Evolutionary conservation across 257 asterid species (phyloP), one percentile per base, ranked within the genome.

Genomic region (Thymus quinquecostatus): DNA sequence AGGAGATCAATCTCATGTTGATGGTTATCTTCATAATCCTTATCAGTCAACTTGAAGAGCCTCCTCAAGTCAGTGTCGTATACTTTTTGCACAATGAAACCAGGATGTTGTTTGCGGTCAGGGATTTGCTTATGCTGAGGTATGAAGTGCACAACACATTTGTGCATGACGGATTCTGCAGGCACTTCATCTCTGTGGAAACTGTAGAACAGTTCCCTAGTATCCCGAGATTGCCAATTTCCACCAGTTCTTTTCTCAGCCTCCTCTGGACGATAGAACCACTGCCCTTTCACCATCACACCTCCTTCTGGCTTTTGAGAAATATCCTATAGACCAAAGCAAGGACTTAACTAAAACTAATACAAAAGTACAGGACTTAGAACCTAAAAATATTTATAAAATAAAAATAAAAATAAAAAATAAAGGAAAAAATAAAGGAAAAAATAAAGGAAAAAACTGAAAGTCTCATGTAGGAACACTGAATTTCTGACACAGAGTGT

Each of bases 231-330:
- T 77, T 85, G 80, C 96, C 96, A 89, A 78, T 81, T 83, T 72
- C 93, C 96, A 27, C 95, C 97, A 7, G 79, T 81, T 69, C 43
- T 80, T 77, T 80, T 88, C 68, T 80, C 82, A 27, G 96, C 97
- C 72, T 94, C 99, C 84, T 89, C 97, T 0, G 96, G 98, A 54
- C 98, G 95, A 74, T 94, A 91, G 82, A 94, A 89, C 97, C 97
- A 88, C 77, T 91, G 98, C 55, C 90, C 93, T 28, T 81, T 81
- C 60, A 94, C 82, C 88, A 73, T 82, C 86, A 88, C 30, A 63
- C 87, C 90, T 5, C 40, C 36, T 10, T 73, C 78, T 36, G 47
- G 49, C 41, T 71, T 78, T 79, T 79, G 85, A 65, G 84, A 11
- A 64, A 94, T 85, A 77, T 91, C 97, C 97, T 94, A 83, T 49